Evolutionary conservation across 768 basidiomycete species (phyloP).

Genomic region (Suillus brevipes): DNA sequence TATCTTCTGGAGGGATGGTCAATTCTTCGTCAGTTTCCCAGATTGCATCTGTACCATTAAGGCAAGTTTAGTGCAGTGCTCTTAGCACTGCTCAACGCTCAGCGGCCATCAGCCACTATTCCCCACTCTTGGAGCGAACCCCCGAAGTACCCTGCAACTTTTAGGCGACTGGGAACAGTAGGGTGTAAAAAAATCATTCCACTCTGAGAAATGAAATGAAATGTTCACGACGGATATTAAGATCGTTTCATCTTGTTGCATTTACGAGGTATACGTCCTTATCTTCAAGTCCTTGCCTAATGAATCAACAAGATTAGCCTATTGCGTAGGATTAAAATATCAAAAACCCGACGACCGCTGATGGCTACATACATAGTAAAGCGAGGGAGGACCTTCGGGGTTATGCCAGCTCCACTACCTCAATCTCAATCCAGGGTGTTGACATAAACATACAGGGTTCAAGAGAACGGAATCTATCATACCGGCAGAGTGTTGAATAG

Average conservation of each 20-base stretch:
- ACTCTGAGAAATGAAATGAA: not conserved
- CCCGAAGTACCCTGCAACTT: conserved; percentile 48
- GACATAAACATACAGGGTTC: not conserved
- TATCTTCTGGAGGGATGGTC: not conserved
- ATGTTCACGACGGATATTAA: conserved; percentile 42
- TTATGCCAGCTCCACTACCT: conserved; percentile 57
- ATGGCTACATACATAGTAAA: conserved; percentile 51
- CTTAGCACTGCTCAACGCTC: not conserved
- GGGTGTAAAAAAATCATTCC: conserved; percentile 40
- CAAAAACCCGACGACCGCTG: too few species aligned
- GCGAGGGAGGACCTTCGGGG: conserved; percentile 43
- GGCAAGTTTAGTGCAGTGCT: not conserved
- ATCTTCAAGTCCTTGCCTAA: conserved; percentile 44
- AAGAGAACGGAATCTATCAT: conserved; percentile 14
- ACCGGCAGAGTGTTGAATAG: conserved; percentile 58
- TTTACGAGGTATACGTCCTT: conserved; percentile 52
- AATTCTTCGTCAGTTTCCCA: not conserved
- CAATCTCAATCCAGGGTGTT: not conserved
- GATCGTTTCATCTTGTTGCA: conserved; percentile 57
- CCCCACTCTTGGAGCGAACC: conserved; percentile 48
- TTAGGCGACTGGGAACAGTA: conserved; percentile 44
- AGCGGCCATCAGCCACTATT: conserved; percentile 16
- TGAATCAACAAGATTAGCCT: not conserved
- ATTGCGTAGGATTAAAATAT: not conserved
- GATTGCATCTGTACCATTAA: not conserved